Conservation (phyloP, 305 asterid species). For the Fraxinus sp. region DNA sequence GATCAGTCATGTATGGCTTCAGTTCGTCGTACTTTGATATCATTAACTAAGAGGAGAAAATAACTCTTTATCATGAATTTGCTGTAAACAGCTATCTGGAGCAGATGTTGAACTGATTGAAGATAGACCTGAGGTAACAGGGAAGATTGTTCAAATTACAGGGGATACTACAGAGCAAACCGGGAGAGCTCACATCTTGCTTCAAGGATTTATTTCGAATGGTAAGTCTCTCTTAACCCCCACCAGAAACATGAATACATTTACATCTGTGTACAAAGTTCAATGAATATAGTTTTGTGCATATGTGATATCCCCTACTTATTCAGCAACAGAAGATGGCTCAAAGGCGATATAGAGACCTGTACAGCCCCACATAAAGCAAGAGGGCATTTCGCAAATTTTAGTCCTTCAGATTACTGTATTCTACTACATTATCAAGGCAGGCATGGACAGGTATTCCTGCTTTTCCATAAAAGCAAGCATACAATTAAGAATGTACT, state of each 20-base stretch:
- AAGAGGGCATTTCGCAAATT: neutral
- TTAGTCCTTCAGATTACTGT: slow-evolving; percentile 13
- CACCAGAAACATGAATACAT: neutral
- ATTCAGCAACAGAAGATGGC: slow-evolving; percentile 49
- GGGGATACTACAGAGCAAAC: slow-evolving; percentile 86
- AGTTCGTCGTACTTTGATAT: neutral
- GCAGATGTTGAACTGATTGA: slow-evolving; percentile 79
- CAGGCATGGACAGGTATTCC: neutral
- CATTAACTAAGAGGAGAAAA: neutral
- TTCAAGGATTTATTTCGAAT: slow-evolving; percentile 92
- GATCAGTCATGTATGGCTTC: slow-evolving; percentile 65
- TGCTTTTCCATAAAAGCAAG: slow-evolving; percentile 4
- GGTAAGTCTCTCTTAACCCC: slow-evolving; percentile 37
- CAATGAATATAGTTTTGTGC: neutral
- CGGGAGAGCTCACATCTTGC: slow-evolving; percentile 93
- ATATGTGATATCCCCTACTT: neutral
- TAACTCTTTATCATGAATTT: slow-evolving; percentile 16
- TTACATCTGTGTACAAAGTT: neutral
- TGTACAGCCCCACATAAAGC: slow-evolving; percentile 16
- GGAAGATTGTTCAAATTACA: slow-evolving; percentile 77
- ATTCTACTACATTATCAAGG: slow-evolving; percentile 15
- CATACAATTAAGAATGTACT: slow-evolving; percentile 22
- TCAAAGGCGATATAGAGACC: slow-evolving; percentile 25
- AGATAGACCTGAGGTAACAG: slow-evolving; percentile 59
- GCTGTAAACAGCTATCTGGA: slow-evolving; percentile 66